These are phyloP conservation scores for Nicotiana attenuata DNA, from an alignment of 257 asterid species.

Conservation along the genomic window DNA sequence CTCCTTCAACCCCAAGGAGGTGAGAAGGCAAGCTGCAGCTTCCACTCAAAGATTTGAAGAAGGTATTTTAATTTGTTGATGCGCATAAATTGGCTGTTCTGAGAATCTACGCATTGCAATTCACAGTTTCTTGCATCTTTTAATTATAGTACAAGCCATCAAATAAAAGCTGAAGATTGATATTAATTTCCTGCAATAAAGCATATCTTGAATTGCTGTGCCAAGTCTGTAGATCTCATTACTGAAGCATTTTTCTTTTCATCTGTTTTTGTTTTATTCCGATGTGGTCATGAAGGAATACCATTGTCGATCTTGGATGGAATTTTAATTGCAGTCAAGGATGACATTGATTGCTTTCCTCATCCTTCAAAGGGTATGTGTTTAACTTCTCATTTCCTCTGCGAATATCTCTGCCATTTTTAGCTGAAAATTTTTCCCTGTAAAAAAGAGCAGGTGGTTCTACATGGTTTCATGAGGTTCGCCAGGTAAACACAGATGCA, in stretches of 20 bases:
- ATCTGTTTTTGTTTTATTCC: conserved; percentile 15
- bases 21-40: conserved; percentile 88
- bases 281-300: conserved; percentile 47
- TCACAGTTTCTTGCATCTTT: too few species aligned
- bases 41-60: conserved; percentile 38
- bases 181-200: conserved; percentile 1
- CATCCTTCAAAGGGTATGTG: conserved; percentile 73
- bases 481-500: conserved; percentile 67
- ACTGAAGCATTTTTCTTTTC: neutral
- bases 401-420: neutral
- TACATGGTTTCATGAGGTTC: conserved; percentile 77
- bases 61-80: neutral
- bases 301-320: conserved; percentile 91
- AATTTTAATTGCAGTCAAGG: conserved; percentile 84
- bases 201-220: neutral
- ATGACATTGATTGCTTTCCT: conserved; percentile 91
- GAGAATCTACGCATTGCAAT: neutral
- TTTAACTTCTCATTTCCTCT: conserved; percentile 7
- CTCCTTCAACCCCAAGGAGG: conserved; percentile 12
- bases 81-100: neutral
- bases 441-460: conserved; percentile 66
- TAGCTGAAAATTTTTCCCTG: neutral
- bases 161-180: neutral
- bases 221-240: neutral
- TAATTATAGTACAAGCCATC: neutral